phyloP scores from a whole-genome alignment of 2,329 filamentous ascomycete genomes.

The Ophiobolus disseminans region DNA sequence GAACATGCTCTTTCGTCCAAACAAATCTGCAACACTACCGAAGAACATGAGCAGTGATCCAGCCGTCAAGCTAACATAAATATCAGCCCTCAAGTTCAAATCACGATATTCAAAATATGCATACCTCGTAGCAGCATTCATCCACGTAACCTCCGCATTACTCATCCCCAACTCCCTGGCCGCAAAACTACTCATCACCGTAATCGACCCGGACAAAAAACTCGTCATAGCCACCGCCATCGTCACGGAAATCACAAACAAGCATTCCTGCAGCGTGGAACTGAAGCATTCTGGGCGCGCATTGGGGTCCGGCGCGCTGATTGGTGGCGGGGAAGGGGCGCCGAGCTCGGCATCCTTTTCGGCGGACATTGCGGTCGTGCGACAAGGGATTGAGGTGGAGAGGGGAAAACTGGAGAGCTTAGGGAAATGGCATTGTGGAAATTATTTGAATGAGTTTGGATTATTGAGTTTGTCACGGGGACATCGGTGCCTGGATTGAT shows the following conservation, averaged over 20 bases:
- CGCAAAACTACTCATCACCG: slow-evolving; percentile 69
- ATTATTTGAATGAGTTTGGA: slow-evolving; percentile 2
- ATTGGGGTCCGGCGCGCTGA: slow-evolving; percentile 38
- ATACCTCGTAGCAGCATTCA: slow-evolving; percentile 66
- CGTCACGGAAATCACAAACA: slow-evolving; percentile 71
- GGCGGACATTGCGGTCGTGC: slow-evolving; percentile 12
- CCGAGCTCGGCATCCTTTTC: slow-evolving; percentile 20
- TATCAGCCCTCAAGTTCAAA: neutral
- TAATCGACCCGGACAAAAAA: slow-evolving; percentile 65
- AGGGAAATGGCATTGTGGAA: neutral
- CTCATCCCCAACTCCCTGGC: slow-evolving; percentile 67
- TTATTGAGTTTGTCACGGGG: neutral
- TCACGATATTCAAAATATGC: slow-evolving; percentile 22
- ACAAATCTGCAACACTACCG: slow-evolving; percentile 69
- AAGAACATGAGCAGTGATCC: slow-evolving; percentile 72
- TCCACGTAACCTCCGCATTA: slow-evolving; percentile 72
- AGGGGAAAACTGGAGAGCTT: neutral
- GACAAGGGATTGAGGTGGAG: no score
- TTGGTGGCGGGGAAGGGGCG: slow-evolving; percentile 22
- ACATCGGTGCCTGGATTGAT: no score
- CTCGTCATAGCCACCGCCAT: slow-evolving; percentile 70
- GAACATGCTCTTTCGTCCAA: slow-evolving; percentile 69
- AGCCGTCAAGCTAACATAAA: slow-evolving; percentile 60
- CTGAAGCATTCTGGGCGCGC: slow-evolving; percentile 65
- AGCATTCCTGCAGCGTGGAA: slow-evolving; percentile 67